Base-by-base conservation (phyloP, 306 rosid species). In the Prunus armeniaca region DNA sequence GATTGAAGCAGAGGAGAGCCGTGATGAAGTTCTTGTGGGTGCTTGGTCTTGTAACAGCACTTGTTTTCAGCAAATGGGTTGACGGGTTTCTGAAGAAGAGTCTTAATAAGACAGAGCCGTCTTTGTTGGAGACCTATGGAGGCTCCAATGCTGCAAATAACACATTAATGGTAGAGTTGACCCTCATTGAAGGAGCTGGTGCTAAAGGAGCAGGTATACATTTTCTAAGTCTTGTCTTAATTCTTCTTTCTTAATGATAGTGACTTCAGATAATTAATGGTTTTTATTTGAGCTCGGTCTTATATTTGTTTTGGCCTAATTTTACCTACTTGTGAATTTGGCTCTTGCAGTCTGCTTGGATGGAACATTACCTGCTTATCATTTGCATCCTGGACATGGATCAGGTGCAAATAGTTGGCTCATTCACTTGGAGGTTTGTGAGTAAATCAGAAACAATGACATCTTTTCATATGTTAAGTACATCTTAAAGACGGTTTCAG, bases 301-400 rank as follows among this genome's bases (percentile, higher is more conserved):
- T 9, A 66, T 72, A 19, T 65, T 76, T 78, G 69, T 72, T 34
- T 67, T 71, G 67, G 27, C 43, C 43, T 6, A 7, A 38, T 38
- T 38, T 41, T n/a, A 28, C 12, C 18, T 28, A 50, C 72, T 13
- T 45, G 34, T 64, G 47, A 38, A n/a, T 34, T 41, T 72, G 9
- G 12, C 50, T 67, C 57, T 88, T 69, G 68, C 85, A 95, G 97
- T 91, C 18, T 95, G 99, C 84, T 82, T 87, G 90, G 99, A 95
- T 86, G 99, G 98, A 78, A 85, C 99, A 60, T 78, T 88, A 84
- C 99, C 97, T 2, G 99, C 89, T 43, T 95, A 89, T 82, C 97
- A 95, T 81, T 78, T 84, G 72, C 89, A 95, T 79, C 84, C 82
- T 20, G 99, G 99, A 82, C 81, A 75, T 68, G 97, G 97, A 49